Evolutionary conservation across 192 early-diverging fungal species (phyloP).

Genomic region (Podochytrium sp.): DNA sequence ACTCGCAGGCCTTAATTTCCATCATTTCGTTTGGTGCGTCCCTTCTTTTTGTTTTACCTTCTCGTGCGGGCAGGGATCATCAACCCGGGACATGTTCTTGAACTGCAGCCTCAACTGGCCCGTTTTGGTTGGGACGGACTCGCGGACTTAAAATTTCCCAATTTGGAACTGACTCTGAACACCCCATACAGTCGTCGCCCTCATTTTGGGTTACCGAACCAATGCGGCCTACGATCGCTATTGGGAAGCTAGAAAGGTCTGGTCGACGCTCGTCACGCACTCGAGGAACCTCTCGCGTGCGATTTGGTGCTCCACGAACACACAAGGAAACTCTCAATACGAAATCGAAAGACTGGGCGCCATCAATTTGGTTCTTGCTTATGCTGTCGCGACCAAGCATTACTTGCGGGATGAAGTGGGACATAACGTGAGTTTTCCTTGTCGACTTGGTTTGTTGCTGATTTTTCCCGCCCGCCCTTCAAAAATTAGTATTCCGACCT

Average conservation of each 20-base stretch:
- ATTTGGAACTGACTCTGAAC: no score
- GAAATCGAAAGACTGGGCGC: conserved; percentile 60
- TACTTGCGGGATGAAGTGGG: conserved; percentile 79
- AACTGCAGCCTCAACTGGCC: no score
- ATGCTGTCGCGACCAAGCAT: conserved; percentile 80
- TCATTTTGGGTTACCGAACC: conserved; percentile 83
- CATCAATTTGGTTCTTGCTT: conserved; percentile 80
- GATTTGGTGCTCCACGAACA: conserved; percentile 58
- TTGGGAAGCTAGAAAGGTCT: conserved; percentile 87
- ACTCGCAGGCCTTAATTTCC: conserved; percentile 41
- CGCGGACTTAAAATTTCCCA: no score
- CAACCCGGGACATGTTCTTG: no score
- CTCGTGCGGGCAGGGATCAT: no score
- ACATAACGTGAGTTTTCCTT: conserved; percentile 21
- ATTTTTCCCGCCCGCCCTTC: no score
- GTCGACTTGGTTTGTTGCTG: no score
- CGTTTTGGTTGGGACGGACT: no score
- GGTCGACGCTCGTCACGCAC: conserved; percentile 72
- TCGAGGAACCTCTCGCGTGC: conserved; percentile 79
- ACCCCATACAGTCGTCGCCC: conserved; percentile 41
- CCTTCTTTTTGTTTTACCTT: no score
- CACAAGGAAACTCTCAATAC: conserved; percentile 20
- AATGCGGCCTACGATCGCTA: conserved; percentile 72
- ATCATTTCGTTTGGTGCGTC: conserved; percentile 44
- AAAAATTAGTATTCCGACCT: conserved; percentile 77